Base-by-base conservation (phyloP, 371 early-diverging fungal species). In the Mortierella sp. region DNA sequence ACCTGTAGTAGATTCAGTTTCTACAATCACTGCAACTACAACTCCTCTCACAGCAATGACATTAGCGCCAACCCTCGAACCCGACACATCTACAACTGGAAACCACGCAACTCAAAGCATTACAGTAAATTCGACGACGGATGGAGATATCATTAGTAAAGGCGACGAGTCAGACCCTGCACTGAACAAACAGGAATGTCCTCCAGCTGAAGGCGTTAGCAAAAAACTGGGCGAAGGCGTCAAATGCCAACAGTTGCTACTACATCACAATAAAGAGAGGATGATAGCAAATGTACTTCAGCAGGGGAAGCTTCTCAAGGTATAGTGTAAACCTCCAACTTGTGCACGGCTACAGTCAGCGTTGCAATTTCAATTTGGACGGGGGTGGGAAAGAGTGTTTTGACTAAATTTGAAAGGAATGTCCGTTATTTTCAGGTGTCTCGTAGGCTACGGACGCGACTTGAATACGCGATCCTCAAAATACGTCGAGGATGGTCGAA, bases 401-500 rank as follows among this genome's bases (percentile, higher is more conserved):
- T n/a, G n/a, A n/a, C n/a, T n/a, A n/a, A n/a, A n/a, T n/a, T n/a
- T n/a, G n/a, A n/a, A n/a, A n/a, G n/a, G n/a, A n/a, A n/a, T n/a
- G n/a, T n/a, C n/a, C n/a, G n/a, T n/a, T n/a, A 0, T 39, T 9
- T 12, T 28, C n/a, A 77, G 78, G 59, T 73, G 20, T 73, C 78
- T 8, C 66, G 72, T 11, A 32, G 78, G 43, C 73, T 78, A 14
- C 61, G 78, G 18, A 78, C 70, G 4, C 78, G 78, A n/a, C 73
- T 78, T 14, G 70, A 78, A 32, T 78, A 73, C 59, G 78, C 78
- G 22, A 68, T 78, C 59, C 64, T 78, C 43, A 78, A 78, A 59
- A 78, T 78, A 66, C 73, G 78, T 35, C 70, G 78, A 11, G 78
- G 78, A 6, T 78, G 78, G 78, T 78, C 78, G 22, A 78, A 78